Evolutionary conservation across 805 yeast species (phyloP), one percentile per base, ranked within the genome.

Genomic region (Ogataea philodendri): DNA sequence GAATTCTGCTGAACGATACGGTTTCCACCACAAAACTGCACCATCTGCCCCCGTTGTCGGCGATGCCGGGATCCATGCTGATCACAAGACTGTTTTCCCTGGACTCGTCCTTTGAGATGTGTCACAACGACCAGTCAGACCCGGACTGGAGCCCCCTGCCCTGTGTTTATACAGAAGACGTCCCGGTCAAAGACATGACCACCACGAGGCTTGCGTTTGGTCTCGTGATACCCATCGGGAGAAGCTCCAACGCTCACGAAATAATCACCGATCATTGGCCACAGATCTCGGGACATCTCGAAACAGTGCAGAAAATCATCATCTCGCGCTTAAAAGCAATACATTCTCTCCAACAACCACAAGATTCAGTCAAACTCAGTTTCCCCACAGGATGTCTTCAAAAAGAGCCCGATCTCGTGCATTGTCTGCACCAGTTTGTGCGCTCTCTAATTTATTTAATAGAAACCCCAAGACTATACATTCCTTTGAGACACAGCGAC

Each of bases 191-290:
- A 15, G 48, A 45, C 6, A 42, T 28, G 16, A 9, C 32, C 1
- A 37, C 56, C 4, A 54, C 59, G 0, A 52, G 78, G 27, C 70
- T 72, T 47, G 62, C 76, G 3, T 61, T 75, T 10, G 78, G 77
- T 1, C 24, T 74, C 1, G 59, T 74, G 1, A 54, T 75, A 3
- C 79, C 81, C 0, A 49, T 73, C 5, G 66, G 65, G 9, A 39
- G 42, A 7, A 39, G 42, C 6, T 37, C 29, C 15, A 32, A 41
- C 10, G 42, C 68, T 9, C 60, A 60, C 22, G 75, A 70, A 23
- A 62, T 69, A 3, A 46, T 75, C 8, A 60, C 71, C 17, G 66
- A 67, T 42, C 70, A 72, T 45, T 75, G 80, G 80, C 57, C 59
- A 8, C 74, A 66, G 34, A 57, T 72, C 9, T 55, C 70, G 9